Conservation (phyloP, 2,329 filamentous ascomycete species). For the Onygena corvina region DNA sequence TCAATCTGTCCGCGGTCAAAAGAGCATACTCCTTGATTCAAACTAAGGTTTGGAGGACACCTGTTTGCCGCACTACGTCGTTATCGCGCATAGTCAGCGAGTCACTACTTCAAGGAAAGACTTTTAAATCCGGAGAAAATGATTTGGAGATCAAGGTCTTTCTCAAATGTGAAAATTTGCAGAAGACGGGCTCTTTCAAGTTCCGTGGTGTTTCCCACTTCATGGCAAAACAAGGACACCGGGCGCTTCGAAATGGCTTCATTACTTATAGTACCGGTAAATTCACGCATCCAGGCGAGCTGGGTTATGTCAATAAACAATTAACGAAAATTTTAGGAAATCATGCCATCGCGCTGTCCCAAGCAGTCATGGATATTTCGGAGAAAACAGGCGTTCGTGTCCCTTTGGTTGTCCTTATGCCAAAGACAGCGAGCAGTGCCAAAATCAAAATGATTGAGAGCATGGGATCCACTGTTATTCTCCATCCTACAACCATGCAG, state of each 20-base stretch:
- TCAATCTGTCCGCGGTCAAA: not conserved
- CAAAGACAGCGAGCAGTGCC: not conserved
- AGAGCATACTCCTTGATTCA: not conserved
- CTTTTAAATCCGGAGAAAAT: not conserved
- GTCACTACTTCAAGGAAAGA: not conserved
- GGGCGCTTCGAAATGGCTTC: not conserved
- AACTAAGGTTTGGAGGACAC: not conserved
- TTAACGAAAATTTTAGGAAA: not conserved
- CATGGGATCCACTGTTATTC: not conserved
- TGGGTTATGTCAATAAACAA: not conserved
- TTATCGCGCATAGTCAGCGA: not conserved
- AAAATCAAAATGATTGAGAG: not conserved
- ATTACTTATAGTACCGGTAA: slow-evolving; percentile 1
- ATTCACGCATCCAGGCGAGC: not conserved
- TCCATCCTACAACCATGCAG: not conserved
- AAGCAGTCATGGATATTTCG: not conserved
- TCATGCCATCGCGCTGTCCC: not conserved
- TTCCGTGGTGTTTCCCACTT: not conserved
- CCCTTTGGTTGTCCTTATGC: not conserved
- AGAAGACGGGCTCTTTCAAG: not conserved
- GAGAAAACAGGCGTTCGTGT: not conserved
- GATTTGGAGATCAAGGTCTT: not conserved
- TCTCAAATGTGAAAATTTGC: slow-evolving; percentile 1
- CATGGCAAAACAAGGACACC: not conserved
- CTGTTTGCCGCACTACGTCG: not conserved